Evolutionary conservation across 2,329 filamentous ascomycete genomes (phyloP), one percentile per base, ranked within the genome.

Genomic region (Xylaria sp.): DNA sequence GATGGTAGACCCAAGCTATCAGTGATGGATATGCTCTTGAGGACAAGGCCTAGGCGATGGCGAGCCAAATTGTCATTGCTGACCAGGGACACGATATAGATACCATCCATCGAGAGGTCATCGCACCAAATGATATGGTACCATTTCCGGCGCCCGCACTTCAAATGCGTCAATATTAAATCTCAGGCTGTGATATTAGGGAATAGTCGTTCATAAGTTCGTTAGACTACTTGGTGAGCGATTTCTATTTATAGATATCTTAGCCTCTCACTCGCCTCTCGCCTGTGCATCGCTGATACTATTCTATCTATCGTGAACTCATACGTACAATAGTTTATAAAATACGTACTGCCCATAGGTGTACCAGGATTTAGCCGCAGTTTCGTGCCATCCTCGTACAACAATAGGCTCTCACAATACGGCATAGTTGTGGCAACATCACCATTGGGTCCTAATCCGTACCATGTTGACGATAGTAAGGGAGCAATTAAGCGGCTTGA

Each of bases 221-320:
- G 24, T 47, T 4, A 42, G 32, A 5, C 17, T 19, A 55, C 39
- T 17, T 24, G 17, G 48, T 55, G 24, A 47, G 57, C 48, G 21
- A 39, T 53, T 58, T 36, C 51, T 11, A 11, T 17, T 9, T 11
- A 57, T 24, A 34, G 14, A 11, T 32, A 19, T 39, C 24, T 58
- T 24, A 17, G 12, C 11, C 17, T 21, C n/a, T 27, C 39, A 34
- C n/a, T 7, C 14, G 7, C 45, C 17, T n/a, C 47, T 21, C 36
- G 5, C 27, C 53, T 6, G 2, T 51, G 6, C 9, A 21, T 42
- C 17, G 4, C 7, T 27, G 8, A 19, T 27, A 21, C 3, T 19
- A 42, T 65, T 27, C 5, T n/a, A 57, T 61, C 36, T 61, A 30
- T 39, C n/a, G 39, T 34, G 30, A 27, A 24, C 17, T n/a, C 11